phyloP scores from a whole-genome alignment of 352 stramenopile genomes.

The Aphanomyces cochlioides region DNA sequence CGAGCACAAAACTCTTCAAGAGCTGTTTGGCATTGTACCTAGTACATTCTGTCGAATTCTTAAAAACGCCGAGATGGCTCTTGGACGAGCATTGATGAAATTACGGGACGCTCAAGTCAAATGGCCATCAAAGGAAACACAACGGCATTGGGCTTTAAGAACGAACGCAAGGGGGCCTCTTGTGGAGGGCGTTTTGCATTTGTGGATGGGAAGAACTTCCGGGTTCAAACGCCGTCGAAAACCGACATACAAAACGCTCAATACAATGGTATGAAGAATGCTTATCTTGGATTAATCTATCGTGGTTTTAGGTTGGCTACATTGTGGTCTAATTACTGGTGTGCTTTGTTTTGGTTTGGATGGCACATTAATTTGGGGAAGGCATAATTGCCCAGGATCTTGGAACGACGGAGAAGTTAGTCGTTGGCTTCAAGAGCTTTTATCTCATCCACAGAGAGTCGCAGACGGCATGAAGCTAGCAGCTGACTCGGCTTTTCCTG shows the following conservation, averaged over 20 bases:
- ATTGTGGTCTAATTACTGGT: slow-evolving; percentile 15
- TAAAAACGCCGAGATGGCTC: neutral
- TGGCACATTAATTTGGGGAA: slow-evolving; percentile 20
- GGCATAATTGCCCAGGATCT: slow-evolving; percentile 28
- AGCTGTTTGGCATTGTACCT: slow-evolving; percentile 28
- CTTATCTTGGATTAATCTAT: slow-evolving; percentile 13
- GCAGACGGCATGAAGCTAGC: too few relatives aligned
- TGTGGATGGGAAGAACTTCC: slow-evolving; percentile 22
- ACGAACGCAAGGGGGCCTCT: neutral
- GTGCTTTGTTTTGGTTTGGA: slow-evolving; percentile 14
- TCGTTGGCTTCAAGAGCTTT: neutral
- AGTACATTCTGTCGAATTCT: slow-evolving; percentile 20
- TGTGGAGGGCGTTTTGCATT: neutral
- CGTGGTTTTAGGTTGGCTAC: neutral
- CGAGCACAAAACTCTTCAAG: slow-evolving; percentile 29
- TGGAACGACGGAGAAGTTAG: slow-evolving; percentile 29
- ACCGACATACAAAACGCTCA: slow-evolving; percentile 26
- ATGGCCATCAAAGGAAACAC: neutral
- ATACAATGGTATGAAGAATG: slow-evolving; percentile 29
- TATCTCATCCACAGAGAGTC: too few relatives aligned
- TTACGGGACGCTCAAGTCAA: neutral
- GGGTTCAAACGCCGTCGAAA: slow-evolving; percentile 15
- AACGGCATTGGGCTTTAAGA: neutral
- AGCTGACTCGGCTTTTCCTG: slow-evolving; percentile 30
- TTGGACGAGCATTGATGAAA: neutral